Conservation (phyloP, 2,329 filamentous ascomycete species). For the Cladosporium oxysporum region DNA sequence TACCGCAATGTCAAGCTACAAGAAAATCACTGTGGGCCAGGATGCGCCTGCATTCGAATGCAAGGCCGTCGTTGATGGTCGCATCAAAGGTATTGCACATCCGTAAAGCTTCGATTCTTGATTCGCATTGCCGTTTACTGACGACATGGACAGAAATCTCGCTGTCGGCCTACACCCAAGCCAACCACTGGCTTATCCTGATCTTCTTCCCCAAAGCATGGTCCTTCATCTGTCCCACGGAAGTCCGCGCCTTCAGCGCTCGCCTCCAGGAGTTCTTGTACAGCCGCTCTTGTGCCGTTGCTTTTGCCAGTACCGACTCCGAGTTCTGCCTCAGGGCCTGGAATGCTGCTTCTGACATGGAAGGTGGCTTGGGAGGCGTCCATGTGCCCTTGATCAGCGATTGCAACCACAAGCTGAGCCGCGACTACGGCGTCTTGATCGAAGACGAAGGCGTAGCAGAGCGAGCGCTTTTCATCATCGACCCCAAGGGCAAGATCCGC, state of each 20-base stretch:
- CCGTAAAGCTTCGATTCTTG: neutral
- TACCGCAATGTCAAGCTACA: conserved; percentile 19
- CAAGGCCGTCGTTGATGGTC: conserved; percentile 35
- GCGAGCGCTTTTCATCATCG: conserved; percentile 66
- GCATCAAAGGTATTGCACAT: conserved; percentile 30
- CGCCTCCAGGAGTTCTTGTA: conserved; percentile 59
- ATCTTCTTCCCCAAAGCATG: conserved; percentile 69
- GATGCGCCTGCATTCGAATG: conserved; percentile 34
- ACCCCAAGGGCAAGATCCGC: conserved; percentile 61
- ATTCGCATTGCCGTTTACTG: neutral
- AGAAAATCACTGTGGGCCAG: conserved; percentile 30
- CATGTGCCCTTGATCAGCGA: conserved; percentile 64
- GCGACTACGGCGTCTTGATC: conserved; percentile 64
- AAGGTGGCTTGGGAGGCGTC: conserved; percentile 63
- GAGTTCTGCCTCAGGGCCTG: conserved; percentile 62
- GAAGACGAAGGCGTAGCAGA: conserved; percentile 66
- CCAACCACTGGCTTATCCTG: conserved; percentile 61
- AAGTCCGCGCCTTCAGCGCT: conserved; percentile 66
- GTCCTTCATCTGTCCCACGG: conserved; percentile 67
- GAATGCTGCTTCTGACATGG: conserved; percentile 59
- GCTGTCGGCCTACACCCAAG: conserved; percentile 33
- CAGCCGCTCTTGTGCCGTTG: conserved; percentile 59
- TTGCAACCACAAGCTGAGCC: conserved; percentile 61
- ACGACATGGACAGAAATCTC: conserved; percentile 30
- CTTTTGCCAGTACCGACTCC: conserved; percentile 63